These are phyloP conservation scores for Backusella parvicylindrica DNA, from an alignment of 192 early-diverging fungal genomes.

Conservation along the genomic window DNA sequence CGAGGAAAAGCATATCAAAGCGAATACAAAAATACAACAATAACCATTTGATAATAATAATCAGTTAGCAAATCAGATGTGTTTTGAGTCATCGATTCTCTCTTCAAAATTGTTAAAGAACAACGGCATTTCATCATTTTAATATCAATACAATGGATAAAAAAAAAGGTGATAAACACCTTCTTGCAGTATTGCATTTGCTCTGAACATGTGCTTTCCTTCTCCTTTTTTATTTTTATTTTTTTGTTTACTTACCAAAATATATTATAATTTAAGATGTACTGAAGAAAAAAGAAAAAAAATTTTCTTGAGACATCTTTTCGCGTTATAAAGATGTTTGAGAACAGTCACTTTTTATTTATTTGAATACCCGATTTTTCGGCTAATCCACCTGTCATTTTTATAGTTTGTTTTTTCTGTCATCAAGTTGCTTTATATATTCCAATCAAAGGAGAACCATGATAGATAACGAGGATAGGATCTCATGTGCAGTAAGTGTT, in stretches of 20 bases:
- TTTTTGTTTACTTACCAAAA: background rate
- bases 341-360: background rate
- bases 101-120: conserved; percentile 1
- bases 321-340: background rate
- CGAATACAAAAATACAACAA: background rate
- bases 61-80: conserved; percentile 6
- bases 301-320: background rate
- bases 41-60: background rate
- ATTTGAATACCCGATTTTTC: background rate
- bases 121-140: background rate
- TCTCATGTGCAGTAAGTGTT: background rate
- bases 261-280: background rate
- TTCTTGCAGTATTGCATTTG: background rate
- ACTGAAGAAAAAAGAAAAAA: background rate
- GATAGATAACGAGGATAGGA: background rate
- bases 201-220: background rate
- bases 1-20: background rate
- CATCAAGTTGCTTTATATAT: background rate
- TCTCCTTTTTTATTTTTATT: background rate
- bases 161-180: background rate
- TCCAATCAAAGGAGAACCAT: background rate
- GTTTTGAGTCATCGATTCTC: conserved; percentile 1
- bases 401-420: too few species aligned
- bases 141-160: background rate
- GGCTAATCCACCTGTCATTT: too few species aligned